A percentile compares a stretch with the other conserved stretches of the same genome.
Evolutionary conservation across 2,329 filamentous ascomycete species (phyloP).

Genomic region (Aspergillus ustus): DNA sequence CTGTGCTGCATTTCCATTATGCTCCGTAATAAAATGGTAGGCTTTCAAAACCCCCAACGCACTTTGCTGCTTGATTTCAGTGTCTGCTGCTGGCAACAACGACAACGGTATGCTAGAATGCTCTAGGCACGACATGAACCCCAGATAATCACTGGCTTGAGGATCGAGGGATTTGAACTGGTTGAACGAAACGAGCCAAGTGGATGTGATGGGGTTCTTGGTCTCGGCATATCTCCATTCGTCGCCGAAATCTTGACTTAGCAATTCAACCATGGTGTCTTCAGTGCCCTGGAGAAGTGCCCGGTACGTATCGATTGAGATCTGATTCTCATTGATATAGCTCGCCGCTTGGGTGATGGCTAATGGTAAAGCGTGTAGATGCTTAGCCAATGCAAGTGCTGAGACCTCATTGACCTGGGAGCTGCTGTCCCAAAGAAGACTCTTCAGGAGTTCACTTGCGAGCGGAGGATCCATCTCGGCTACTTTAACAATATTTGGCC

Average conservation of each 20-base stretch:
- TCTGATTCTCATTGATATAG: slow-evolving; percentile 25
- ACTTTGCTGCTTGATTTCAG: slow-evolving; percentile 7
- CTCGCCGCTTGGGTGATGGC: slow-evolving; percentile 32
- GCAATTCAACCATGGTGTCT: neutral
- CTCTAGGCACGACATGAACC: slow-evolving; percentile 37
- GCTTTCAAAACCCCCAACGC: slow-evolving; percentile 30
- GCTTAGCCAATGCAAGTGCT: slow-evolving; percentile 18
- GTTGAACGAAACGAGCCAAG: slow-evolving; percentile 19
- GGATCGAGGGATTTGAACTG: slow-evolving; percentile 18
- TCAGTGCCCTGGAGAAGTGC: slow-evolving; percentile 13
- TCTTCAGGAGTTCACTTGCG: neutral
- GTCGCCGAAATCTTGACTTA: slow-evolving; percentile 18
- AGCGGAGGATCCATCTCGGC: too few relatives aligned
- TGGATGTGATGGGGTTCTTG: slow-evolving; percentile 13
- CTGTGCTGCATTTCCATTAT: neutral
- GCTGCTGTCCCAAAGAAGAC: slow-evolving; percentile 16
- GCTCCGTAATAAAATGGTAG: slow-evolving; percentile 26
- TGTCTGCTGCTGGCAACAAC: slow-evolving; percentile 23
- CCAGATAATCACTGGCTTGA: slow-evolving; percentile 23
- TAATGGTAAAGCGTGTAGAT: slow-evolving; percentile 30
- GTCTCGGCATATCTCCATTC: neutral
- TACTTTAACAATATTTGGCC: too few relatives aligned
- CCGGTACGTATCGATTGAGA: neutral
- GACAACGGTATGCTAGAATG: slow-evolving; percentile 31
- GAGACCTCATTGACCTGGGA: neutral